Base-by-base conservation (phyloP, 2,329 filamentous ascomycete genomes). In the Xylaria sp. region DNA sequence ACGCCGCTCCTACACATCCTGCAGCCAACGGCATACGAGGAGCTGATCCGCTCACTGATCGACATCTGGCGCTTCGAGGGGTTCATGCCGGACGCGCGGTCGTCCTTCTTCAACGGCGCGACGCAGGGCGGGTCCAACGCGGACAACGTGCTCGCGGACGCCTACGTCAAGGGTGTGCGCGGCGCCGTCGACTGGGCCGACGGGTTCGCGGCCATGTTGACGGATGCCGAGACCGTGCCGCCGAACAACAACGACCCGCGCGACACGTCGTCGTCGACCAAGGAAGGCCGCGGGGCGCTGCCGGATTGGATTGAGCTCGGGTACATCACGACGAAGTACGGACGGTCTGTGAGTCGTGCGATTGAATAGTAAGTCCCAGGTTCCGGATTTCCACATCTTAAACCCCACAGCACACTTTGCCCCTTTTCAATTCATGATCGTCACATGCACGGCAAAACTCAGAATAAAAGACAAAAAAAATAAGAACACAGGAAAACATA, bases 61-160 rank as follows among this genome's bases (percentile, higher is more conserved):
- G 90, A 92, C 72, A 88, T 91, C 73, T 93, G 88, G 86, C 82
- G 88, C 64, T 80, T 89, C 69, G 88, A 90, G 5, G 89, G 89
- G 4, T 92, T 86, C 73, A 82, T 91, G 75, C 89, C 90, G 0
- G 90, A 92, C 73, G 90, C 84, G 0, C 86, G 90, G 12, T 91
- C 89, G 0, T 91, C 88, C 1, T 90, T 92, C 78, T 91, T 83
- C 80, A 93, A 92, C 70, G 91, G 91, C 10, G 86, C 88, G 18
- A 87, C 88, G 0, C 91, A 93, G 76, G 91, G 90, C 12, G 91
- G 91, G 8, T 90, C 87, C 13, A 92, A 92, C 74, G 86, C 88
- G 3, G 91, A 93, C 76, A 92, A 91, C 66, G 86, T 93, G 3
- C 85, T 93, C 18, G 91, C 91, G 1, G 91, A 93, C 74, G 91